Percentiles rank a stretch among this genome's conserved stretches.
Evolutionary conservation across 495 filamentous ascomycete genomes (phyloP).

Genomic region (Talaromyces trachyspermus): DNA sequence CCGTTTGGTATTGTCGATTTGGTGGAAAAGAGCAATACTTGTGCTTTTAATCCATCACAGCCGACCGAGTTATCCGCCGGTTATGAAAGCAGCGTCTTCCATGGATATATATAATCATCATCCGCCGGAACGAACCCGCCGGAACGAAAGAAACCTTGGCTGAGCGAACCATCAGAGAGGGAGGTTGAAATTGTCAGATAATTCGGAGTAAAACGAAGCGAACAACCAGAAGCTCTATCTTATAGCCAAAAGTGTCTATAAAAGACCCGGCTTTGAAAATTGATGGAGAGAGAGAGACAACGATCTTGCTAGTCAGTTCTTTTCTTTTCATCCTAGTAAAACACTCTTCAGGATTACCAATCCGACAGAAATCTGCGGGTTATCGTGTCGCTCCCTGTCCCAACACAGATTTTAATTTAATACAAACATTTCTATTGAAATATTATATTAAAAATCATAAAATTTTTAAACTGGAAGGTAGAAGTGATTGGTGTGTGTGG

Average conservation of each 20-base stretch:
- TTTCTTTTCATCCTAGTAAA: no score
- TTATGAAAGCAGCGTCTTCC: slow-evolving; percentile 1
- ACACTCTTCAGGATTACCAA: no score
- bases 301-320: no score
- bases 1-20: background rate
- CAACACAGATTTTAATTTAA: background rate
- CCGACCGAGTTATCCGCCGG: background rate
- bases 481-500: background rate
- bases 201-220: no score
- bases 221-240: no score
- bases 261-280: no score
- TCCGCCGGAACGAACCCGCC: slow-evolving; percentile 5
- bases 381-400: background rate
- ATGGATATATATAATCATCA: background rate
- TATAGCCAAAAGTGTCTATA: no score
- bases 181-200: no score
- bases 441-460: background rate
- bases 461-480: background rate
- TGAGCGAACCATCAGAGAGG: no score
- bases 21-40: slow-evolving; percentile 5
- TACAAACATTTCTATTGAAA: background rate
- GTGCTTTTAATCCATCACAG: slow-evolving; percentile 5
- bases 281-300: no score
- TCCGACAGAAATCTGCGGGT: slow-evolving; percentile 5
- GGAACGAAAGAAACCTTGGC: slow-evolving; percentile 4